Percentiles rank a stretch among this genome's conserved stretches.
Evolutionary conservation across 176 grass and related monocot species (phyloP).

Genomic region (Oryza punctata): DNA sequence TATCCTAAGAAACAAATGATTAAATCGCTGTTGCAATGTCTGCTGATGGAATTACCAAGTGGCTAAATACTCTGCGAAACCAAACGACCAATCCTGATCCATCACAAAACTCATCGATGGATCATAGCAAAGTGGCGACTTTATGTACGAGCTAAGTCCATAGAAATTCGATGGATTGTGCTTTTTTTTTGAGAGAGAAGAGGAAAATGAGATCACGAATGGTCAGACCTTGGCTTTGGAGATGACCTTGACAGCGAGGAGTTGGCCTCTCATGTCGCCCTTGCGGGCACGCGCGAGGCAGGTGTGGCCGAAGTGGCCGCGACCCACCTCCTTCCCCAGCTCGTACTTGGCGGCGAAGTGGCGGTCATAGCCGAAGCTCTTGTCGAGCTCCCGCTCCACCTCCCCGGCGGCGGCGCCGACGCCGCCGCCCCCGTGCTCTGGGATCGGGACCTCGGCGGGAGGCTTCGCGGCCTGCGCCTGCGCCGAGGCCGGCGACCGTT

Average conservation of each 20-base stretch:
- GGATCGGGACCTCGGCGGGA: conserved; percentile 38
- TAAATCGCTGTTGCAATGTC: conserved; percentile 21
- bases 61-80: conserved; percentile 35
- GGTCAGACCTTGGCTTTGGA: conserved; percentile 85
- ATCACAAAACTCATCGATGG: background rate
- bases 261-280: conserved; percentile 83
- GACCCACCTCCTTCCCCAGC: conserved; percentile 93
- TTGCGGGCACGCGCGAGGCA: conserved; percentile 80
- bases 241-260: conserved; percentile 93
- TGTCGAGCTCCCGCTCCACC: conserved; percentile 65
- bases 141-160: background rate
- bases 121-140: conserved; percentile 18
- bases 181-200: conserved; percentile 6
- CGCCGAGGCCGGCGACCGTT: conserved; percentile 36
- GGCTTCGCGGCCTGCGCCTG: conserved; percentile 21
- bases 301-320: conserved; percentile 94
- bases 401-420: conserved; percentile 4
- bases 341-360: conserved; percentile 87
- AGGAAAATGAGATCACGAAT: conserved; percentile 38
- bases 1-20: conserved; percentile 36
- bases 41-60: conserved; percentile 26
- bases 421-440: conserved; percentile 34
- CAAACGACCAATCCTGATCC: conserved; percentile 28
- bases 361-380: conserved; percentile 93
- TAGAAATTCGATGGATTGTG: conserved; percentile 18